These are phyloP conservation scores for Volvox carteri DNA, from an alignment of 163 green algal genomes.

Conservation along the genomic window DNA sequence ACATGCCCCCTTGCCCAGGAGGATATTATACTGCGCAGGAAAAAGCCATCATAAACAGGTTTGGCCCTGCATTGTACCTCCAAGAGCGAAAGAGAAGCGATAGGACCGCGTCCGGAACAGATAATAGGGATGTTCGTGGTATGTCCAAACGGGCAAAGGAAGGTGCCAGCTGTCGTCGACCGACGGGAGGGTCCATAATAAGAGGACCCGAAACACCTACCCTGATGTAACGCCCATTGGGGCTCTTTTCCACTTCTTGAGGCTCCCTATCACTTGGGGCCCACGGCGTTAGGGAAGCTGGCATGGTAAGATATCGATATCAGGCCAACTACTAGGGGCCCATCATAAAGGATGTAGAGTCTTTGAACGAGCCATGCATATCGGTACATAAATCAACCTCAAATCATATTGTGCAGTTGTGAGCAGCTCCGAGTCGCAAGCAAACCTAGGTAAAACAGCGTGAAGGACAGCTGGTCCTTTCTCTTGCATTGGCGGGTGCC, in stretches of 20 bases:
- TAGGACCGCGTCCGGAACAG: background rate
- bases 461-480: too few species aligned
- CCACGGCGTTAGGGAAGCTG: background rate
- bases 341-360: too few species aligned
- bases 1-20: conserved; percentile 94
- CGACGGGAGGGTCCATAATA: background rate
- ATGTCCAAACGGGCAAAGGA: too few species aligned
- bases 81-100: background rate
- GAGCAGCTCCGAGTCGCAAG: too few species aligned
- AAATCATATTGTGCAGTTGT: too few species aligned
- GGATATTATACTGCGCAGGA: conserved; percentile 79
- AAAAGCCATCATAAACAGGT: background rate
- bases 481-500: too few species aligned
- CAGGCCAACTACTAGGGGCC: too few species aligned
- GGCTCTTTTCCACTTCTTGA: conserved; percentile 33
- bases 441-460: too few species aligned
- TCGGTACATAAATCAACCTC: too few species aligned
- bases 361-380: too few species aligned
- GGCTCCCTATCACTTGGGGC: background rate
- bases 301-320: too few species aligned
- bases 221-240: conserved; percentile 48
- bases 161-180: background rate
- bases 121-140: too few species aligned
- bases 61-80: background rate
- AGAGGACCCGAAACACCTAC: background rate